A percentile compares a stretch with the other conserved stretches of the same genome.
These are phyloP conservation scores for Phytophthora citricola DNA, from an alignment of 352 stramenopile species.

Conservation along the genomic window DNA sequence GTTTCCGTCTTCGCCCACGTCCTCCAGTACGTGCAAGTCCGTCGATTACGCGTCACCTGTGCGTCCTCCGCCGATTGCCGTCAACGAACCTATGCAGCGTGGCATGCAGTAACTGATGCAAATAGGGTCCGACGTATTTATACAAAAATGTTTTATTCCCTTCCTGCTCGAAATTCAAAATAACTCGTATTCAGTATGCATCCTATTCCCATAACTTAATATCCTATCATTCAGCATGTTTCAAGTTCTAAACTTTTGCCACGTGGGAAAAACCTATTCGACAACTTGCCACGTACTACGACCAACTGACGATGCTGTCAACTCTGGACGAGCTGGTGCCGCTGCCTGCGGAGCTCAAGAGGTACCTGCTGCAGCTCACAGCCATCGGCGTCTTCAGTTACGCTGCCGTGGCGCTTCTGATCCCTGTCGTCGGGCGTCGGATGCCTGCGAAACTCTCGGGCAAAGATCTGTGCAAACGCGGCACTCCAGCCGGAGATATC, in stretches of 20 bases:
- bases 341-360: conserved; percentile 44
- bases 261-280: conserved; percentile 29
- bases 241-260: conserved; percentile 13
- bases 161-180: not conserved
- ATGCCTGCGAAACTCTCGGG: conserved; percentile 89
- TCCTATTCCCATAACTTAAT: not conserved
- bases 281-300: conserved; percentile 16
- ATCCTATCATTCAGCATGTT: not conserved
- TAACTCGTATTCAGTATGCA: not conserved
- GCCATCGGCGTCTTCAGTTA: conserved; percentile 69
- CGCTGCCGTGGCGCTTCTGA: conserved; percentile 62
- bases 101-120: conserved; percentile 16
- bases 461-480: conserved; percentile 94
- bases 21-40: conserved; percentile 30
- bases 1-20: conserved; percentile 26
- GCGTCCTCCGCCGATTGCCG: conserved; percentile 19
- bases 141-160: conserved; percentile 25
- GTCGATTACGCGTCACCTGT: conserved; percentile 20
- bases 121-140: conserved; percentile 30
- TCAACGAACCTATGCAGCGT: conserved; percentile 27
- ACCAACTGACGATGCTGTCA: conserved; percentile 13
- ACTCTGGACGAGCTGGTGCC: conserved; percentile 27
- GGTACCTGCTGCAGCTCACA: conserved; percentile 57
- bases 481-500: conserved; percentile 86
- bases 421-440: conserved; percentile 58